These are phyloP conservation scores for Prunella vulgaris DNA, from an alignment of 257 asterid species.

Conservation along the genomic window DNA sequence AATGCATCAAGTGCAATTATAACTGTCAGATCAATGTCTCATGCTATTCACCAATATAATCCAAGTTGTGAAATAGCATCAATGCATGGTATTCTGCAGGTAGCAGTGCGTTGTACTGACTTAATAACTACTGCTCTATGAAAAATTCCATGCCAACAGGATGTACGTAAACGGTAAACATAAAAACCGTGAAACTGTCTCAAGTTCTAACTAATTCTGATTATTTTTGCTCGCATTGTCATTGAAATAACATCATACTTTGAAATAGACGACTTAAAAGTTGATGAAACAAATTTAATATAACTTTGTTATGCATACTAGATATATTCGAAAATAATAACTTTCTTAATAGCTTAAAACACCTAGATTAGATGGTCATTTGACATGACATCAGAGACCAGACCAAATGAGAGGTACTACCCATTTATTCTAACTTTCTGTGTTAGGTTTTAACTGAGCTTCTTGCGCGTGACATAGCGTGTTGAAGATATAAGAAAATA, in stretches of 20 bases:
- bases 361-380: background rate
- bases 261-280: constrained; percentile 1
- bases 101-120: too few relatives aligned
- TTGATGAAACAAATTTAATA: background rate
- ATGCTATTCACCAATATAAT: background rate
- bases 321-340: background rate
- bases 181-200: too few relatives aligned
- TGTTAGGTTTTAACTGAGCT: background rate
- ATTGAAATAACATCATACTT: background rate
- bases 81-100: too few relatives aligned
- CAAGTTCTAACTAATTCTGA: background rate
- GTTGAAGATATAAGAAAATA: background rate
- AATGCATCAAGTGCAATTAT: background rate
- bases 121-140: too few relatives aligned
- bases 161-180: too few relatives aligned
- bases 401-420: background rate
- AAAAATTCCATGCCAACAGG: too few relatives aligned
- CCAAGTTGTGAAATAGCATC: too few relatives aligned
- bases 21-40: background rate
- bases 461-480: background rate
- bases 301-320: background rate
- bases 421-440: background rate
- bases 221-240: background rate
- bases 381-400: background rate
- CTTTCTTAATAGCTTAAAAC: background rate